phyloP scores from a whole-genome alignment of 208 protist genomes.

The Trypanosoma melophagium region DNA sequence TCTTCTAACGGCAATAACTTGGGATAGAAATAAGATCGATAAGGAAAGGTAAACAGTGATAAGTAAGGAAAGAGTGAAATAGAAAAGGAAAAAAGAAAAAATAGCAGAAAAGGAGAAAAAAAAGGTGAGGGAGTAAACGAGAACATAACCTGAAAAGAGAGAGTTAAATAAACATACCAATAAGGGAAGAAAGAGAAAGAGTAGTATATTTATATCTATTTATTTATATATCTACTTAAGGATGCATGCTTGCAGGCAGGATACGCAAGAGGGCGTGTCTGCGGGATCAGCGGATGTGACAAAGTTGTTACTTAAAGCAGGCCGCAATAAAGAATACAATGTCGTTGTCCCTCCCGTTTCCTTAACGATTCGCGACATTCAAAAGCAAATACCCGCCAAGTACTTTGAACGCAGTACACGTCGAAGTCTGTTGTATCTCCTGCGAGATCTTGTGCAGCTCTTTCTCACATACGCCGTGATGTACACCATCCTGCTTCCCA shows the following conservation, averaged over 20 bases:
- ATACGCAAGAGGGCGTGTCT: no score
- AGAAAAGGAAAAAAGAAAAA: conserved; percentile 3
- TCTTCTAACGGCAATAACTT: no score
- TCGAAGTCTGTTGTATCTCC: conserved; percentile 52
- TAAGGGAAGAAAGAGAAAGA: no score
- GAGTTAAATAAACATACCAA: no score
- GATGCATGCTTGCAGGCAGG: not conserved
- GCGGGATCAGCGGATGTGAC: conserved; percentile 13
- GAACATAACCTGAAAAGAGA: no score
- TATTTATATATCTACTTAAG: not conserved
- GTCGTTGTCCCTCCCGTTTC: conserved; percentile 63
- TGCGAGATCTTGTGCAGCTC: conserved; percentile 64
- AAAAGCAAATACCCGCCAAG: conserved; percentile 67
- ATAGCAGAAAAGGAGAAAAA: not conserved
- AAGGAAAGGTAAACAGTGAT: no score
- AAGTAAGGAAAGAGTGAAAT: not conserved
- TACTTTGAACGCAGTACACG: conserved; percentile 67
- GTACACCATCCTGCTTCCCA: conserved; percentile 45
- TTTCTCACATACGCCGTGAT: conserved; percentile 53
- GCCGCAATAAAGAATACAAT: conserved; percentile 56
- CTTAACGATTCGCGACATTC: conserved; percentile 73
- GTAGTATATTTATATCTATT: no score
- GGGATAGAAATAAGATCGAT: no score
- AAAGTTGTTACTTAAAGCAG: conserved; percentile 62
- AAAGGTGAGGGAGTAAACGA: no score